Percentiles rank a stretch among this genome's conserved stretches.
Conservation (phyloP, 208 protist species). For the Blastocrithidia nonstop region DNA sequence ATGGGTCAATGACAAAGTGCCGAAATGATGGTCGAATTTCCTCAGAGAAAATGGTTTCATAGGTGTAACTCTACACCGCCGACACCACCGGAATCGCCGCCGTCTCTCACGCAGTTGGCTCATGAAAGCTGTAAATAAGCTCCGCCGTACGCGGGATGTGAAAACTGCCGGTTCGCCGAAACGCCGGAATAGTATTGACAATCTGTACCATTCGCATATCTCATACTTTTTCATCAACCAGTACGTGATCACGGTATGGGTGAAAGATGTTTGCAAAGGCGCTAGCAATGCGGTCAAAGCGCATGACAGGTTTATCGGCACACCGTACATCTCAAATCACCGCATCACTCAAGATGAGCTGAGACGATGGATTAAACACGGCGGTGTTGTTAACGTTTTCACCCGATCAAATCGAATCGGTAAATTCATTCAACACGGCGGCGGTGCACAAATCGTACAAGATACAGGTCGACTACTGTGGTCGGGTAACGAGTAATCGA, state of each 20-base stretch:
- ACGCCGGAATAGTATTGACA: slow-evolving; percentile 46
- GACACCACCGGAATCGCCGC: slow-evolving; percentile 36
- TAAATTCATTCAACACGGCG: slow-evolving; percentile 36
- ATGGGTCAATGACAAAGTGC: slow-evolving; percentile 65
- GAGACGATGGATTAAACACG: slow-evolving; percentile 51
- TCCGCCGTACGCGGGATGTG: slow-evolving; percentile 22
- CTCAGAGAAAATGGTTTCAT: slow-evolving; percentile 64
- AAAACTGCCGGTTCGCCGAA: slow-evolving; percentile 65
- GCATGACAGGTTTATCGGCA: slow-evolving; percentile 43
- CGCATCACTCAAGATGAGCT: slow-evolving; percentile 70
- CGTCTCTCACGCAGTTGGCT: slow-evolving; percentile 16
- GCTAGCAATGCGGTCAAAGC: slow-evolving; percentile 78
- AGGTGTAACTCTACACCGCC: slow-evolving; percentile 60
- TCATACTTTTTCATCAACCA: slow-evolving; percentile 81
- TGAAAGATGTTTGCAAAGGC: slow-evolving; percentile 69
- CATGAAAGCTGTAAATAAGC: slow-evolving; percentile 71
- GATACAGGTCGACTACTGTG: slow-evolving; percentile 37
- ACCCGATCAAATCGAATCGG: slow-evolving; percentile 44
- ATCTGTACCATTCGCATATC: slow-evolving; percentile 66
- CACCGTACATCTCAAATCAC: slow-evolving; percentile 74
- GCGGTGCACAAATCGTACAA: slow-evolving; percentile 53
- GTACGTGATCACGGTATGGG: slow-evolving; percentile 43
- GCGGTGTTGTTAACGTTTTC: slow-evolving; percentile 66
- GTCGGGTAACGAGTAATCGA: slow-evolving; percentile 34
- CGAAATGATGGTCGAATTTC: slow-evolving; percentile 55